A percentile compares a stretch with the other conserved stretches of the same genome.
phyloP scores from a whole-genome alignment of 2,329 filamentous ascomycete genomes.

The Alternaria infectoria region DNA sequence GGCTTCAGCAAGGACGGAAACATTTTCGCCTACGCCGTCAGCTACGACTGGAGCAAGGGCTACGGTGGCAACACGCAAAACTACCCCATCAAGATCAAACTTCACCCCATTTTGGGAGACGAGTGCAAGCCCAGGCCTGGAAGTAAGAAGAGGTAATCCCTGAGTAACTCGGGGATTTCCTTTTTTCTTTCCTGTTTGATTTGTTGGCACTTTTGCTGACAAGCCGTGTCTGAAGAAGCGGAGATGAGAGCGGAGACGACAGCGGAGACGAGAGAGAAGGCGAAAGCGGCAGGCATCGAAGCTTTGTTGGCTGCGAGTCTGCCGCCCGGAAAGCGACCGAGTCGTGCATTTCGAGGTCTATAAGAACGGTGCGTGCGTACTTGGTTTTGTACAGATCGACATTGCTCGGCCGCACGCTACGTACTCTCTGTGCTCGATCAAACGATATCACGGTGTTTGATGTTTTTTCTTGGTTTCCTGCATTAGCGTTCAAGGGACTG shows the following conservation, averaged over 20 bases:
- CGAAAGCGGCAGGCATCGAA: background rate
- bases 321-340: background rate
- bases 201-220: background rate
- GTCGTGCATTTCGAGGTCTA: background rate
- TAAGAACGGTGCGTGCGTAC: background rate
- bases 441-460: background rate
- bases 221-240: background rate
- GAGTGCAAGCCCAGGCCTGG: slow-evolving; percentile 59
- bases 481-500: slow-evolving; percentile 2
- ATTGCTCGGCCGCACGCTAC: background rate
- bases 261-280: background rate
- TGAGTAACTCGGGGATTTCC: background rate
- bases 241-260: background rate
- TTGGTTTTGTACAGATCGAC: background rate
- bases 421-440: background rate
- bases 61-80: slow-evolving; percentile 79
- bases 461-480: background rate
- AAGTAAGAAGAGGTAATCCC: slow-evolving; percentile 53
- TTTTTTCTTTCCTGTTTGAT: background rate
- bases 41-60: slow-evolving; percentile 98
- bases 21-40: slow-evolving; percentile 70
- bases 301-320: background rate
- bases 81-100: slow-evolving; percentile 58
- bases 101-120: slow-evolving; percentile 56
- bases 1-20: slow-evolving; percentile 87